phyloP scores from a whole-genome alignment of 768 basidiomycete species.

The Serendipita sp. region DNA sequence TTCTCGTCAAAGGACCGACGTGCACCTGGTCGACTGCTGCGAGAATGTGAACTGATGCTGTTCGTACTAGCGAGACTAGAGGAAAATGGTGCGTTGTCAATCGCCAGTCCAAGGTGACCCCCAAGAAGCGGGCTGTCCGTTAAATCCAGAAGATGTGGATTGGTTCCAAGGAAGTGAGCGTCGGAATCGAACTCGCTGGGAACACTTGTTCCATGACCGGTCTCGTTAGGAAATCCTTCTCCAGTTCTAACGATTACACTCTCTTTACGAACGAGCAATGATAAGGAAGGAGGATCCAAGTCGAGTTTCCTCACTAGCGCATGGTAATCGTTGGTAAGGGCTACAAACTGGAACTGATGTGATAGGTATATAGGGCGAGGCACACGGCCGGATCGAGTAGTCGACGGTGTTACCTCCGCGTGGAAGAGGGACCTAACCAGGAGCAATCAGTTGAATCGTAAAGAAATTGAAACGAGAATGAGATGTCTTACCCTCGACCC shows the following conservation, averaged over 20 bases:
- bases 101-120: not conserved
- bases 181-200: conserved; percentile 21
- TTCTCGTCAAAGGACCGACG: conserved; percentile 56
- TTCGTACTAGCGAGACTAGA: conserved; percentile 30
- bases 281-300: conserved; percentile 38
- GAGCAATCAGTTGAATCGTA: no score
- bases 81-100: conserved; percentile 12
- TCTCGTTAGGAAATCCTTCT: not conserved
- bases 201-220: not conserved
- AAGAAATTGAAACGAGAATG: no score
- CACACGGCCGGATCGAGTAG: conserved; percentile 39
- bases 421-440: conserved; percentile 36
- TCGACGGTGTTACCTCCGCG: conserved; percentile 68
- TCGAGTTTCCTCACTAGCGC: conserved; percentile 53
- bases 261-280: conserved; percentile 56
- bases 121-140: conserved; percentile 1
- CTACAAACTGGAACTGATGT: conserved; percentile 71
- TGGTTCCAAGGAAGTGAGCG: conserved; percentile 25
- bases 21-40: not conserved
- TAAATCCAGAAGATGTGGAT: conserved; percentile 29
- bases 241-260: conserved; percentile 35
- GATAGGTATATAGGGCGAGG: conserved; percentile 69
- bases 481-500: not conserved
- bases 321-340: conserved; percentile 63
- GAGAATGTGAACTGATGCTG: conserved; percentile 14